Percentiles rank a stretch among this genome's conserved stretches.
These are phyloP conservation scores for Lachancea thermotolerans DNA, from an alignment of 805 yeast genomes.

Conservation along the genomic window DNA sequence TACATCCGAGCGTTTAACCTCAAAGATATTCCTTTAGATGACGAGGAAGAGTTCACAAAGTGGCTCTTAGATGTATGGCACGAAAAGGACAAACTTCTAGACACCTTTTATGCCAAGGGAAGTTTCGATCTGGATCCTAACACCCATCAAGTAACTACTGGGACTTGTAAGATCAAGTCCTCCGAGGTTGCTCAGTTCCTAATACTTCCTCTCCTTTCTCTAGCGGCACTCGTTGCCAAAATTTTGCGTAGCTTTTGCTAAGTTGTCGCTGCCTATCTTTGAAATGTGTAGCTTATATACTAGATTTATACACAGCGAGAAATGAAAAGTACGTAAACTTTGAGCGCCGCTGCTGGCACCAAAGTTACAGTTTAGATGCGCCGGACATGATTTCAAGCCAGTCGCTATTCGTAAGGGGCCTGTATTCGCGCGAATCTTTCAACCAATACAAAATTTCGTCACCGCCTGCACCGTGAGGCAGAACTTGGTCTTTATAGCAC, in stretches of 20 bases:
- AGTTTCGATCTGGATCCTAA: slow-evolving; percentile 33
- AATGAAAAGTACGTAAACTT: background rate
- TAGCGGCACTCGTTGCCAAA: background rate
- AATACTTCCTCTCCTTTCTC: slow-evolving; percentile 13
- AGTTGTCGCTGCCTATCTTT: too few species aligned
- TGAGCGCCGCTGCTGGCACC: background rate
- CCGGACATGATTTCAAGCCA: slow-evolving; percentile 42
- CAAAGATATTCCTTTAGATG: slow-evolving; percentile 56
- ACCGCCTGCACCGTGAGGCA: slow-evolving; percentile 61
- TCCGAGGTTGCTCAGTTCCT: slow-evolving; percentile 16
- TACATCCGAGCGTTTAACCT: slow-evolving; percentile 54
- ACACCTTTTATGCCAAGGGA: slow-evolving; percentile 51
- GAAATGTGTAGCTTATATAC: background rate
- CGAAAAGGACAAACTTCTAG: slow-evolving; percentile 69
- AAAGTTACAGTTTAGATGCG: slow-evolving; percentile 19
- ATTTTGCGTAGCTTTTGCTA: background rate
- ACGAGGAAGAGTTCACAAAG: slow-evolving; percentile 51
- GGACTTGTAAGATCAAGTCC: slow-evolving; percentile 18
- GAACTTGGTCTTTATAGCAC: slow-evolving; percentile 54
- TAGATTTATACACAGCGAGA: background rate
- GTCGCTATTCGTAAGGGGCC: slow-evolving; percentile 45
- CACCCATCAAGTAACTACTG: slow-evolving; percentile 14
- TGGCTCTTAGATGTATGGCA: slow-evolving; percentile 77
- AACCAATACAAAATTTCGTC: slow-evolving; percentile 67
- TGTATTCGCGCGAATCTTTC: slow-evolving; percentile 44